Conservation (phyloP, 768 basidiomycete genomes). For the Rhodotorula kratochvilovae region DNA sequence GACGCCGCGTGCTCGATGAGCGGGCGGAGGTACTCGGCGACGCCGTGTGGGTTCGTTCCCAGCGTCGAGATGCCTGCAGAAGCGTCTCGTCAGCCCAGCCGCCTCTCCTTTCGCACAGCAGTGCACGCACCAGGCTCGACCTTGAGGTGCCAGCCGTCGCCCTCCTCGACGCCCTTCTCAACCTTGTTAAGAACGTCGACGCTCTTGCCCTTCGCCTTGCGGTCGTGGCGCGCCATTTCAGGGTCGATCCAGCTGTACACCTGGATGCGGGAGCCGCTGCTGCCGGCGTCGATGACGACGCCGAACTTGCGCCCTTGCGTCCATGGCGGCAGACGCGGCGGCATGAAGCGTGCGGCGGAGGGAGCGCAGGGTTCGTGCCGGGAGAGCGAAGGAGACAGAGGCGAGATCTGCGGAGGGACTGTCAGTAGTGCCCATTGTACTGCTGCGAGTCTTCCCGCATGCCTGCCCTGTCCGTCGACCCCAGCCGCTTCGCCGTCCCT, state of each 20-base stretch:
- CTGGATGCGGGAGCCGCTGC: constrained; percentile 90
- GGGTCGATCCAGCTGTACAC: constrained; percentile 97
- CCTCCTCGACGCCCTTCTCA: constrained; percentile 78
- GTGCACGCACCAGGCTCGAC: constrained; percentile 62
- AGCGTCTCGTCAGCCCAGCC: neutral
- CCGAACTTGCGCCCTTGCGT: constrained; percentile 64
- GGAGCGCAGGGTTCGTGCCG: neutral
- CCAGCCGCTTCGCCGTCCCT: too few relatives aligned
- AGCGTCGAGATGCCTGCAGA: constrained; percentile 77
- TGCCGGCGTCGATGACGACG: constrained; percentile 96
- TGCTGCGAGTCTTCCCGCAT: too few relatives aligned
- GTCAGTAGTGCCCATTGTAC: too few relatives aligned
- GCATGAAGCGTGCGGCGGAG: neutral
- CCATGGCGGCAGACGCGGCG: constrained; percentile 22
- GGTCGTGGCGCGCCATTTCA: constrained; percentile 56
- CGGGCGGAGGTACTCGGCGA: constrained; percentile 73
- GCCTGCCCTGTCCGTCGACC: too few relatives aligned
- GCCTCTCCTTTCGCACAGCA: neutral
- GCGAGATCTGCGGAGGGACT: too few relatives aligned
- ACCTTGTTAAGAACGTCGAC: constrained; percentile 68
- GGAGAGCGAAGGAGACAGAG: neutral
- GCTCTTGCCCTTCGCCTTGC: constrained; percentile 52
- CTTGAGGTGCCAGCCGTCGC: constrained; percentile 82
- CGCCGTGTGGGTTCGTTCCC: constrained; percentile 61
- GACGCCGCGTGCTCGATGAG: constrained; percentile 74